These are phyloP conservation scores for Boletus pseudopeckii DNA, from an alignment of 768 basidiomycete genomes.

Conservation along the genomic window DNA sequence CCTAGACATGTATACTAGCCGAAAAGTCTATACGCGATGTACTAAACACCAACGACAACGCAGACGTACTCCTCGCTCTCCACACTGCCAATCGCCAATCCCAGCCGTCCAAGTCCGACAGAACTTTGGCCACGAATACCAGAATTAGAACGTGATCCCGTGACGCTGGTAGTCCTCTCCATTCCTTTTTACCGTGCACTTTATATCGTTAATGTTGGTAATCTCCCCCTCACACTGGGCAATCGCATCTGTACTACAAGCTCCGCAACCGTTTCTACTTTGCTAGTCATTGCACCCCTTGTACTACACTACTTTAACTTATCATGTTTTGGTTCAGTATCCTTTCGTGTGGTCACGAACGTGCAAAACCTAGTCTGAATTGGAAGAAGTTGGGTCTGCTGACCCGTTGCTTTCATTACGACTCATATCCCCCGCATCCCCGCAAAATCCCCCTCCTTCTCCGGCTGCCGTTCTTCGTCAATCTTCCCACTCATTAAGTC, in stretches of 20 bases:
- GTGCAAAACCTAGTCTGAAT: slow-evolving; percentile 5
- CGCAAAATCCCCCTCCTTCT: slow-evolving; percentile 34
- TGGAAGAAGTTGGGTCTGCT: background rate
- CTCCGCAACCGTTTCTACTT: slow-evolving; percentile 11
- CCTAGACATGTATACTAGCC: slow-evolving; percentile 65
- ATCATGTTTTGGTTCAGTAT: slow-evolving; percentile 2
- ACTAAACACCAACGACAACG: slow-evolving; percentile 67
- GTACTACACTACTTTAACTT: slow-evolving; percentile 24
- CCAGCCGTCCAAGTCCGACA: slow-evolving; percentile 16
- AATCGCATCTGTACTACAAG: slow-evolving; percentile 27
- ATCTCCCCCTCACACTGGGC: background rate
- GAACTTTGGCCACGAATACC: slow-evolving; percentile 8
- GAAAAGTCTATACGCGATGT: slow-evolving; percentile 69
- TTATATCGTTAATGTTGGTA: slow-evolving; percentile 1
- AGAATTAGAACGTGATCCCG: slow-evolving; percentile 26
- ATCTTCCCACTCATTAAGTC: slow-evolving; percentile 46
- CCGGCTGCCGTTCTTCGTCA: slow-evolving; percentile 55
- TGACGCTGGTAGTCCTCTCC: background rate
- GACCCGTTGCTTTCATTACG: slow-evolving; percentile 9
- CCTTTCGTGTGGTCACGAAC: slow-evolving; percentile 1
- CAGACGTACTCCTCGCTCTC: slow-evolving; percentile 58
- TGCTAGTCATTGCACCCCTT: slow-evolving; percentile 9
- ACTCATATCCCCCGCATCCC: slow-evolving; percentile 18
- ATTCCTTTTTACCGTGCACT: slow-evolving; percentile 4
- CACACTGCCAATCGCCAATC: slow-evolving; percentile 38